Conservation (phyloP, 1,139 yeast species). For the Kurtzmaniella quercitrusa region DNA sequence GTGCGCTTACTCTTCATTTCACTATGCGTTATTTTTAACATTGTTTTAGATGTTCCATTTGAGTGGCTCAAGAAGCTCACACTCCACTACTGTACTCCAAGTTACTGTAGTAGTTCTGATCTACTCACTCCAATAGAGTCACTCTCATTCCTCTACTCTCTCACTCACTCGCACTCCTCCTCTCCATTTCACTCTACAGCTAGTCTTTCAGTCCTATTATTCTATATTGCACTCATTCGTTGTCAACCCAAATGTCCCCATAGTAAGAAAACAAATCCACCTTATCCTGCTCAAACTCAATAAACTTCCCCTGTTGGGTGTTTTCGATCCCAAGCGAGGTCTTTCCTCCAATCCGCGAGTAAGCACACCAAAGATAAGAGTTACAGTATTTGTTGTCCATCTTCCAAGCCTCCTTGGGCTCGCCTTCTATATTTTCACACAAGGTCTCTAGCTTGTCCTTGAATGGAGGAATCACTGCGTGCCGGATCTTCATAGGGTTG, state of each 20-base stretch:
- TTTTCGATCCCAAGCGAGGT: slow-evolving; percentile 20
- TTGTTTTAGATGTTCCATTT: too few relatives aligned
- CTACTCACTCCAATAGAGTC: too few relatives aligned
- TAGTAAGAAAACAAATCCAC: slow-evolving; percentile 22
- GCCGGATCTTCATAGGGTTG: slow-evolving; percentile 19
- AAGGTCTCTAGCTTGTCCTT: slow-evolving; percentile 19
- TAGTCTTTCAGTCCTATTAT: neutral
- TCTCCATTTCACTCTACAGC: too few relatives aligned
- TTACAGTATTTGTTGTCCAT: slow-evolving; percentile 33
- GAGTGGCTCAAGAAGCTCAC: too few relatives aligned
- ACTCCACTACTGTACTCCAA: too few relatives aligned
- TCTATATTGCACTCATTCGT: slow-evolving; percentile 15
- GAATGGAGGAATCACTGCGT: slow-evolving; percentile 31
- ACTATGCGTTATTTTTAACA: too few relatives aligned
- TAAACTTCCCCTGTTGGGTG: slow-evolving; percentile 20
- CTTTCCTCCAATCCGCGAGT: slow-evolving; percentile 35
- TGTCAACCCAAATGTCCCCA: slow-evolving; percentile 34
- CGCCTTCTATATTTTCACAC: slow-evolving; percentile 21
- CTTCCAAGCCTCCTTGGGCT: slow-evolving; percentile 28
- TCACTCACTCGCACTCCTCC: neutral
- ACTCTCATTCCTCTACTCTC: neutral
- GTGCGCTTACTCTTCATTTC: too few relatives aligned
- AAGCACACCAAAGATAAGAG: slow-evolving; percentile 44
- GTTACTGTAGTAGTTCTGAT: too few relatives aligned
- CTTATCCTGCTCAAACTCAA: slow-evolving; percentile 20